Conservation (phyloP, 768 basidiomycete species). For the Rhizopogon vesiculosus region DNA sequence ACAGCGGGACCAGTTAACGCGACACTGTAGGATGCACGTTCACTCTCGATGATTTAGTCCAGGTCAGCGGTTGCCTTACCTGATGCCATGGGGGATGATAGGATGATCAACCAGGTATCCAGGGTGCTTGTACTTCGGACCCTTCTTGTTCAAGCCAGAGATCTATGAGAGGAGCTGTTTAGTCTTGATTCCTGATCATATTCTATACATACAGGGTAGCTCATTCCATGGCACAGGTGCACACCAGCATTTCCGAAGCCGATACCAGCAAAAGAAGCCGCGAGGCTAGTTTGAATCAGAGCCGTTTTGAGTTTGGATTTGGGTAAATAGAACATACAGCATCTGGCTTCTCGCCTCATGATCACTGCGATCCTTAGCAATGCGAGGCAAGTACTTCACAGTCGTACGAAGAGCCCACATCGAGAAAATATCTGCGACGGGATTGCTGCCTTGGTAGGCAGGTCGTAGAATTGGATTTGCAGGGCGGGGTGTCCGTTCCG, state of each 20-base stretch:
- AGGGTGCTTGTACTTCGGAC: slow-evolving; percentile 87
- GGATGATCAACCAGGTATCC: slow-evolving; percentile 84
- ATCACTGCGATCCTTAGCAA: slow-evolving; percentile 76
- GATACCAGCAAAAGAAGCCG: slow-evolving; percentile 92
- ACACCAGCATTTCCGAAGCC: slow-evolving; percentile 95
- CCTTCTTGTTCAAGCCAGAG: slow-evolving; percentile 90
- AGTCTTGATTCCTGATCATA: background rate
- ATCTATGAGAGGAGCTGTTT: slow-evolving; percentile 44
- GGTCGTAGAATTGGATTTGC: slow-evolving; percentile 87
- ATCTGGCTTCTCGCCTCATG: slow-evolving; percentile 84
- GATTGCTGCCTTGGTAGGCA: slow-evolving; percentile 91
- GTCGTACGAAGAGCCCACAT: slow-evolving; percentile 90
- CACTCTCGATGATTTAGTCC: background rate
- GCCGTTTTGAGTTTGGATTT: background rate
- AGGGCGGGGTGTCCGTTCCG: slow-evolving; percentile 85
- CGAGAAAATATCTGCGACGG: slow-evolving; percentile 94
- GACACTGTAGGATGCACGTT: slow-evolving; percentile 42
- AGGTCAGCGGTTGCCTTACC: slow-evolving; percentile 30
- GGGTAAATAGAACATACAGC: slow-evolving; percentile 51
- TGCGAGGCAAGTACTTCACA: slow-evolving; percentile 82
- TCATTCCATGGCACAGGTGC: slow-evolving; percentile 87
- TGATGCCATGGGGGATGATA: slow-evolving; percentile 92
- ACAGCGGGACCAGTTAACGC: slow-evolving; percentile 91
- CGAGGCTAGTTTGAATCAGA: slow-evolving; percentile 48
- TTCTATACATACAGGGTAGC: slow-evolving; percentile 61